Percentiles rank a stretch among this genome's conserved stretches.
Conservation (phyloP, 306 rosid genomes). For the Vigna unguiculata region DNA sequence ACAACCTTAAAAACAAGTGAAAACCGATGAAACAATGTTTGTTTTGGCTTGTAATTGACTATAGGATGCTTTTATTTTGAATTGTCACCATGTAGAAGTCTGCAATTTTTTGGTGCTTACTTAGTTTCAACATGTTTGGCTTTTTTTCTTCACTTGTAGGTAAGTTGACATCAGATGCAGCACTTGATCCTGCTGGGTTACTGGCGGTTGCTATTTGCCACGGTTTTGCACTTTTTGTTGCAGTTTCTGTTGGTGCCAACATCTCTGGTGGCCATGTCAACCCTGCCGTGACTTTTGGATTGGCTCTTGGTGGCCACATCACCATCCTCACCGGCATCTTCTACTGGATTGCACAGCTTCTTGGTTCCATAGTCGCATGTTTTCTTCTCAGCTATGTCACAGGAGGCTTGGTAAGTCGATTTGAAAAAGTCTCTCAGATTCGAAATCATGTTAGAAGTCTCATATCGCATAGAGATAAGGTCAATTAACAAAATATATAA, state of each 20-base stretch:
- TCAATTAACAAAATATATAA: too few relatives aligned
- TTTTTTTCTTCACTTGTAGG: slow-evolving; percentile 46
- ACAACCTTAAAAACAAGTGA: not conserved
- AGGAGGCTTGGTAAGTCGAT: slow-evolving; percentile 75
- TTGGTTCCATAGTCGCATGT: slow-evolving; percentile 85
- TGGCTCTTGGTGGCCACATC: slow-evolving; percentile 94
- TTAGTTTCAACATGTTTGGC: not conserved
- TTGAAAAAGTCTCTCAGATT: not conserved
- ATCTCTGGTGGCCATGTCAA: slow-evolving; percentile 96
- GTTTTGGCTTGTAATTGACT: not conserved
- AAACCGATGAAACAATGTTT: not conserved
- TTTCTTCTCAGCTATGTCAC: slow-evolving; percentile 78
- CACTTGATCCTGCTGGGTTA: slow-evolving; percentile 82
- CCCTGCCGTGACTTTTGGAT: slow-evolving; percentile 95
- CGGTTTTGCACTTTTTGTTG: slow-evolving; percentile 87
- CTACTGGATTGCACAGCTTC: slow-evolving; percentile 90
- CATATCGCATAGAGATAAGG: too few relatives aligned
- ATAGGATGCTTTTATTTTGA: not conserved
- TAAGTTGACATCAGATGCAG: slow-evolving; percentile 82
- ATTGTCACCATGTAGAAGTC: slow-evolving; percentile 23
- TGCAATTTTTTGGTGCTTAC: not conserved
- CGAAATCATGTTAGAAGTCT: too few relatives aligned
- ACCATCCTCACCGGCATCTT: slow-evolving; percentile 79
- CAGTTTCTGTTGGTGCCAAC: slow-evolving; percentile 84
- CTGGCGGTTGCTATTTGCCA: slow-evolving; percentile 86